These are phyloP conservation scores for Aspergillus biplanus DNA, from an alignment of 495 filamentous ascomycete genomes.

Conservation along the genomic window DNA sequence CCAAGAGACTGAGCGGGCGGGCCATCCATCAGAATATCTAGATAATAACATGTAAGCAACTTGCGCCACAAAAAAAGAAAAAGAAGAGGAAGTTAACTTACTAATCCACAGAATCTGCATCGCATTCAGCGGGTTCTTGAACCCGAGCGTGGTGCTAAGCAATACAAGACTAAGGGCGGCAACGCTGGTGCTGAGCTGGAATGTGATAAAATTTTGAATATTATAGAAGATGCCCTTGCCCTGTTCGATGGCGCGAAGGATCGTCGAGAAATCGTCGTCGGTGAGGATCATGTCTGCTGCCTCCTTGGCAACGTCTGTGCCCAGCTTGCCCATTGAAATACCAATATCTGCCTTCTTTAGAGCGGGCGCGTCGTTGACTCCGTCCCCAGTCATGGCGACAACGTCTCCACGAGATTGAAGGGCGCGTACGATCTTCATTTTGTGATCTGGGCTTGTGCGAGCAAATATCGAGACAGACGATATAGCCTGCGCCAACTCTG, in stretches of 20 bases:
- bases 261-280: conserved; percentile 97
- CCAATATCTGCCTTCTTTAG: conserved; percentile 98
- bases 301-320: conserved; percentile 98
- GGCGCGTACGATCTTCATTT: conserved; percentile 92
- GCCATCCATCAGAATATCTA: conserved; percentile 99
- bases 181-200: conserved; percentile 96
- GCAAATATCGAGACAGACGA: conserved; percentile 90
- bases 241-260: conserved; percentile 94
- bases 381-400: conserved; percentile 98
- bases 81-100: conserved; percentile 50
- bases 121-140: conserved; percentile 92
- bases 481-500: conserved; percentile 81
- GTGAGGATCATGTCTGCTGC: conserved; percentile 99
- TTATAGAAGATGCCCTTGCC: conserved; percentile 99
- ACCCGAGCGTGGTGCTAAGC: conserved; percentile 86
- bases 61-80: conserved; percentile 23
- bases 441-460: conserved; percentile 94
- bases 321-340: conserved; percentile 92
- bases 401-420: conserved; percentile 93
- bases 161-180: conserved; percentile 91
- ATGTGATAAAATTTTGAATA: conserved; percentile 98
- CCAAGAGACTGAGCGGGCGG: conserved; percentile 96
- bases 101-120: conserved; percentile 99
- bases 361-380: conserved; percentile 96
- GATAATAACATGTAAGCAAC: conserved; percentile 32